Conservation (phyloP, 2,329 filamentous ascomycete genomes). For the Parastagonospora avenae region DNA sequence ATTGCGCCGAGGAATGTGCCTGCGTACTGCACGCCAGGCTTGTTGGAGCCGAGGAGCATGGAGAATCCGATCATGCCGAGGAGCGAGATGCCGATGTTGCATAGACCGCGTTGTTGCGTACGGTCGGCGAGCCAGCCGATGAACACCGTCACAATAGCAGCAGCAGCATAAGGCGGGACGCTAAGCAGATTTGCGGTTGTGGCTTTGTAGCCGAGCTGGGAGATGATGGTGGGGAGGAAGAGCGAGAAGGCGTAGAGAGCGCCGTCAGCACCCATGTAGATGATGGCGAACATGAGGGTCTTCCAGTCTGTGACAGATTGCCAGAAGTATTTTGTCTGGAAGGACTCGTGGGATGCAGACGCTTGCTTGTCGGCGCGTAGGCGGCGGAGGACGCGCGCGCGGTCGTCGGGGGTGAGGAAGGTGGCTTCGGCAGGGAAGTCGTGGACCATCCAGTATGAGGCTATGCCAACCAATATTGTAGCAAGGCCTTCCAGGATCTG, state of each 20-base stretch:
- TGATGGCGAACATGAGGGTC: constrained; percentile 73
- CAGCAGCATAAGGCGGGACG: constrained; percentile 76
- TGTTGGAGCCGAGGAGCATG: constrained; percentile 73
- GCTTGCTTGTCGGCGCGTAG: constrained; percentile 74
- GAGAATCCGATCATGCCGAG: constrained; percentile 77
- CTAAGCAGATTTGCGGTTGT: constrained; percentile 73
- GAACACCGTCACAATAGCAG: constrained; percentile 69
- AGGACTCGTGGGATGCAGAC: constrained; percentile 75
- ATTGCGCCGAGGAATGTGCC: constrained; percentile 83
- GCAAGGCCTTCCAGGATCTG: constrained; percentile 69
- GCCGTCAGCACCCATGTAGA: constrained; percentile 77
- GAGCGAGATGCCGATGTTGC: constrained; percentile 74
- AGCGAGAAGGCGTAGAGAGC: constrained; percentile 76
- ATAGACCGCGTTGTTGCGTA: constrained; percentile 73
- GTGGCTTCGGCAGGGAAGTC: constrained; percentile 77
- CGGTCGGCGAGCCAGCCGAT: constrained; percentile 79
- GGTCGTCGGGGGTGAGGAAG: constrained; percentile 74
- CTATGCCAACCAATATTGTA: constrained; percentile 70
- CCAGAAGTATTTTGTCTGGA: constrained; percentile 74
- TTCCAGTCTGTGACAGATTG: constrained; percentile 81
- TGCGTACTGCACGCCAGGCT: constrained; percentile 75
- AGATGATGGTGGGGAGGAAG: constrained; percentile 81
- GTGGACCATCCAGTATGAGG: constrained; percentile 74
- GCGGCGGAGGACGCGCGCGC: constrained; percentile 72
- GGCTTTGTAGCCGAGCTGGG: constrained; percentile 60